These are phyloP conservation scores for Plasmodium falciparum DNA, from an alignment of 169 alveolate species.

Conservation along the genomic window DNA sequence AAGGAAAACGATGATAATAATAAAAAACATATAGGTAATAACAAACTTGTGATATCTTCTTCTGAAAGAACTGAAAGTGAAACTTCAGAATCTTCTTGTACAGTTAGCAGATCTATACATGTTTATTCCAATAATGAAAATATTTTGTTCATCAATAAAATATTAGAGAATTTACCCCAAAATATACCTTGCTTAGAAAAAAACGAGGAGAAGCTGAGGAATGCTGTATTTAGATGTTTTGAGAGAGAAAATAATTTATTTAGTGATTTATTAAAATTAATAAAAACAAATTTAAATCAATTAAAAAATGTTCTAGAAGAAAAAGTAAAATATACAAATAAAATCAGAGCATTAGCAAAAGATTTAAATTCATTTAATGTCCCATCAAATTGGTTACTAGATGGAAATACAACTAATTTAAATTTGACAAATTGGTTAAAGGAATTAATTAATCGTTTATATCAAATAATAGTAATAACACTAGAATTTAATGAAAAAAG, in stretches of 20 bases:
- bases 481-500: slow-evolving; percentile 43
- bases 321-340: slow-evolving; percentile 74
- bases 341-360: slow-evolving; percentile 70
- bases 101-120: slow-evolving; percentile 15
- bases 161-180: slow-evolving; percentile 86
- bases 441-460: slow-evolving; percentile 57
- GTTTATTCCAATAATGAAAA: slow-evolving; percentile 83
- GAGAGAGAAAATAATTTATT: slow-evolving; percentile 89
- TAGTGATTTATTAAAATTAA: slow-evolving; percentile 34
- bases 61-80: slow-evolving; percentile 18
- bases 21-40: background rate
- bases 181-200: slow-evolving; percentile 83
- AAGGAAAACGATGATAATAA: background rate
- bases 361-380: slow-evolving; percentile 70
- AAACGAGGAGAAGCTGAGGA: slow-evolving; percentile 88
- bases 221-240: slow-evolving; percentile 95
- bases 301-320: slow-evolving; percentile 67
- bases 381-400: slow-evolving; percentile 71
- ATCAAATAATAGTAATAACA: slow-evolving; percentile 74
- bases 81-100: slow-evolving; percentile 22
- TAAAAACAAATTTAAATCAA: slow-evolving; percentile 62
- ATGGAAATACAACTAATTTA: slow-evolving; percentile 51
- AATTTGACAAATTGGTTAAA: slow-evolving; percentile 64
- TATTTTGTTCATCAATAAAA: slow-evolving; percentile 69
- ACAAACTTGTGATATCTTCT: background rate